Conservation (phyloP, 148 eudicot genomes). For the Beta vulgaris region DNA sequence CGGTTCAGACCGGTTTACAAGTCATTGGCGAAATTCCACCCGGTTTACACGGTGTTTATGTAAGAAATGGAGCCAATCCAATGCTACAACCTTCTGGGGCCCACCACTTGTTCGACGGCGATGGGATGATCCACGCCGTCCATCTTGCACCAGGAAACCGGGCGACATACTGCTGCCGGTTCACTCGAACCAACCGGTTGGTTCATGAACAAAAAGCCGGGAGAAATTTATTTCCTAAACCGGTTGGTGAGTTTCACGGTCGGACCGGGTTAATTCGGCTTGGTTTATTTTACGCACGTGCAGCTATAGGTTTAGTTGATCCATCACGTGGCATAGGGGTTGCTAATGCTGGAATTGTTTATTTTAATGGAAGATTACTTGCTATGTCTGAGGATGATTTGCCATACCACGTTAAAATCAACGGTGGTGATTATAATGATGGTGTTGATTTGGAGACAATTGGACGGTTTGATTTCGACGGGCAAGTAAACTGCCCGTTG, state of each 20-base stretch:
- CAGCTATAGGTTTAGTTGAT: constrained; percentile 36
- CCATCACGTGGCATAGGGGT: constrained; percentile 38
- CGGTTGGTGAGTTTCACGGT: constrained; percentile 66
- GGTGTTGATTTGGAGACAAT: constrained; percentile 44
- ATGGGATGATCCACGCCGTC: constrained; percentile 69
- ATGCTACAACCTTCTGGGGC: constrained; percentile 35
- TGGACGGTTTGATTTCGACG: constrained; percentile 52
- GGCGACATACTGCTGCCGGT: constrained; percentile 51
- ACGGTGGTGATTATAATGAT: constrained; percentile 25
- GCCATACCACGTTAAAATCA: constrained; percentile 49
- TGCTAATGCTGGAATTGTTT: constrained; percentile 60
- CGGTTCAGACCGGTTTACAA: constrained; percentile 40
- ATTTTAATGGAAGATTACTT: constrained; percentile 51
- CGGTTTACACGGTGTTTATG: constrained; percentile 38
- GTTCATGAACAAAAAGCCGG: constrained; percentile 38
- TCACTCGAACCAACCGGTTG: constrained; percentile 50
- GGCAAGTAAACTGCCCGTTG: constrained; percentile 44
- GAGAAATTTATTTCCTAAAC: constrained; percentile 45
- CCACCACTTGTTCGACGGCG: constrained; percentile 64
- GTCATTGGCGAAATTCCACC: constrained; percentile 45
- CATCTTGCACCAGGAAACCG: constrained; percentile 24
- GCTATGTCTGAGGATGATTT: constrained; percentile 80
- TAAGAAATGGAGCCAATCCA: constrained; percentile 64
- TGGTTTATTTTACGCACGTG: constrained; percentile 37
- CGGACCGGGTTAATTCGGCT: constrained; percentile 47